Percentiles rank a stretch among this genome's conserved stretches.
Conservation (phyloP, 108 stramenopile species). For the Cyclotella sp. region DNA sequence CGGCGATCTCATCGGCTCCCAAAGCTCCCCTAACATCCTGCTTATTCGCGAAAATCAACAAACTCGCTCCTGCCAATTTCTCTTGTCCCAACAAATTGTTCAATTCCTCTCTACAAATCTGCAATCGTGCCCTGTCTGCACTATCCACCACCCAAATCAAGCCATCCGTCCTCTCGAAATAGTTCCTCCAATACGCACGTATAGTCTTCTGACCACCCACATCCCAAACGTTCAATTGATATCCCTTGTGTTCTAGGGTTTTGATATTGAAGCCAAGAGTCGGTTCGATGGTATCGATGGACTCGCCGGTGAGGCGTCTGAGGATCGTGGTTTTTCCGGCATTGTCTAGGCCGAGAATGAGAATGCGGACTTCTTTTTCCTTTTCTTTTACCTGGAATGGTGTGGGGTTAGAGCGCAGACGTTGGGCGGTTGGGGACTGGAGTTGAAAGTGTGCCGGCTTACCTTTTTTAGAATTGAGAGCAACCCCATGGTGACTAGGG, state of each 20-base stretch:
- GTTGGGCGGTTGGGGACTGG: background rate
- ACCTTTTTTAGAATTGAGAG: slow-evolving; percentile 85
- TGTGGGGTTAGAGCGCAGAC: background rate
- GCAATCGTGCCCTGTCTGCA: slow-evolving; percentile 83
- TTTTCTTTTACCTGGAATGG: slow-evolving; percentile 91
- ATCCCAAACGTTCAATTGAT: slow-evolving; percentile 93
- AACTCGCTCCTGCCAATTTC: slow-evolving; percentile 96
- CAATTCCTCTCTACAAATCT: slow-evolving; percentile 90
- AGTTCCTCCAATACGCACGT: slow-evolving; percentile 99
- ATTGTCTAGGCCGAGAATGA: slow-evolving; percentile 97
- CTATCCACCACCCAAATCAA: slow-evolving; percentile 99
- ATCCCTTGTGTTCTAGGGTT: slow-evolving; percentile 88
- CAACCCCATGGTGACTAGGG: slow-evolving; percentile 60
- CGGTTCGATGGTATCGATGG: slow-evolving; percentile 93
- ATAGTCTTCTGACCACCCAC: slow-evolving; percentile 99
- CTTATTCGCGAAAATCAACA: slow-evolving; percentile 98
- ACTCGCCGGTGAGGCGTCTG: slow-evolving; percentile 92
- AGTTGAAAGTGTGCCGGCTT: slow-evolving; percentile 1
- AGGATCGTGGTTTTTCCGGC: slow-evolving; percentile 96
- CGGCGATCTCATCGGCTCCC: slow-evolving; percentile 77
- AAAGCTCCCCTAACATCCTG: slow-evolving; percentile 95
- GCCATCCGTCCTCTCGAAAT: slow-evolving; percentile 99
- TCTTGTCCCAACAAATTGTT: slow-evolving; percentile 88
- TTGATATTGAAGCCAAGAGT: slow-evolving; percentile 99
- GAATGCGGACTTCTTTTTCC: slow-evolving; percentile 95